Evolutionary conservation across 73 alveolate species (phyloP), one percentile per base, ranked within the genome.

Genomic region (Durusdinium trenchii): DNA sequence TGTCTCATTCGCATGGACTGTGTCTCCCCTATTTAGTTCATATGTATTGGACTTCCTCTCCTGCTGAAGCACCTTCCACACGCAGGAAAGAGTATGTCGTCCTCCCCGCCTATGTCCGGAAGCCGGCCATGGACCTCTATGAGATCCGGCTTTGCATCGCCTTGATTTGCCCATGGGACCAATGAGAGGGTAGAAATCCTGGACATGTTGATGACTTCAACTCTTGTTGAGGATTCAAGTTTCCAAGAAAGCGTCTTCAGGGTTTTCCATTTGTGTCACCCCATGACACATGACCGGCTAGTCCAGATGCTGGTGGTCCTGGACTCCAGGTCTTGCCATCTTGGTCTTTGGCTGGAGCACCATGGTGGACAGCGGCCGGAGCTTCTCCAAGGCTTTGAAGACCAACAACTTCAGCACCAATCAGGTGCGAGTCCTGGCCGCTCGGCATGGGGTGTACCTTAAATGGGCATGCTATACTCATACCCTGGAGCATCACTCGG

Each of bases 361-460:
- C 78, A 91, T 91, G 98, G 98, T 91, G 98, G 98, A 91, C 45
- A 91, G 85, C 89, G 98, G 98, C 76, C 98, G 98, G 43, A 91
- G 98, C 76, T 91, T 91, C 57, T 69, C 89, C 47, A 76, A 71
- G 35, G 5, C 61, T 5, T 60, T 91, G 67, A 51, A 76, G 43
- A 76, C 98, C 76, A 91, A 91, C 76, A 51, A 91, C 76, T 91
- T 91, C 85, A 76, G 98, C 57, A 89, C 75, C 43, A 91, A 79
- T 20, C 98, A 91, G 43, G 98, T 91, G 48, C 45, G 57, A 16
- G 89, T 91, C 78, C 46, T 91, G 52, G 98, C 23, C 7, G 89
- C 98, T 48, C 30, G 98, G 98, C 67, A 42, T 18, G 18, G 9
- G 83, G 38, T 30, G 51, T 9, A 64, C 32, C 23, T n/a, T n/a